Conservation (phyloP, 345 rosid species). For the Hirschfeldia incana region DNA sequence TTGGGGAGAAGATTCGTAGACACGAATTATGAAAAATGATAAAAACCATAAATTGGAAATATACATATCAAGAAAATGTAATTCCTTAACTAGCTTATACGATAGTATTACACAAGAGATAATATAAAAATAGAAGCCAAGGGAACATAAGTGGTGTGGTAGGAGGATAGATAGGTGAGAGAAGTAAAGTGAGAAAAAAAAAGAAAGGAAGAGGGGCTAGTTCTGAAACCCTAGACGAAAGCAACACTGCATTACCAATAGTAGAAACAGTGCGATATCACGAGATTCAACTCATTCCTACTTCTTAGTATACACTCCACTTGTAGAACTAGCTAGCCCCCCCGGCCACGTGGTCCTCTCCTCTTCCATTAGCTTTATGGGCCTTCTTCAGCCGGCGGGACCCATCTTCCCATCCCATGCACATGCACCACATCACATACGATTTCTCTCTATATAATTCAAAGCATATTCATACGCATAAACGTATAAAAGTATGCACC, state of each 20-base stretch:
- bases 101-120: slow-evolving; percentile 2
- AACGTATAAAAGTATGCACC: background rate
- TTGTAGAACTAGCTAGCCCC: slow-evolving; percentile 35
- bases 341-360: slow-evolving; percentile 41
- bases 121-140: background rate
- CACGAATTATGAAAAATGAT: background rate
- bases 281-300: slow-evolving; percentile 44
- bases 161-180: slow-evolving; percentile 23
- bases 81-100: slow-evolving; percentile 3
- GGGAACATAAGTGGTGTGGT: slow-evolving; percentile 14
- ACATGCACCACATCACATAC: slow-evolving; percentile 28
- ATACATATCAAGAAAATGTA: background rate
- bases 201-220: slow-evolving; percentile 28
- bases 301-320: slow-evolving; percentile 42
- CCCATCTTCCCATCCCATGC: slow-evolving; percentile 40
- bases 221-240: slow-evolving; percentile 41
- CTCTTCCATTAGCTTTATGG: slow-evolving; percentile 35
- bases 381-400: slow-evolving; percentile 25
- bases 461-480: background rate
- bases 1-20: background rate
- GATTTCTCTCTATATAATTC: background rate
- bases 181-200: slow-evolving; percentile 17
- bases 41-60: background rate
- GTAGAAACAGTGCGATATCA: slow-evolving; percentile 39
- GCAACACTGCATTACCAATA: slow-evolving; percentile 38